These are phyloP conservation scores for Solanum lignicaule DNA, from an alignment of 257 asterid genomes.

Conservation along the genomic window DNA sequence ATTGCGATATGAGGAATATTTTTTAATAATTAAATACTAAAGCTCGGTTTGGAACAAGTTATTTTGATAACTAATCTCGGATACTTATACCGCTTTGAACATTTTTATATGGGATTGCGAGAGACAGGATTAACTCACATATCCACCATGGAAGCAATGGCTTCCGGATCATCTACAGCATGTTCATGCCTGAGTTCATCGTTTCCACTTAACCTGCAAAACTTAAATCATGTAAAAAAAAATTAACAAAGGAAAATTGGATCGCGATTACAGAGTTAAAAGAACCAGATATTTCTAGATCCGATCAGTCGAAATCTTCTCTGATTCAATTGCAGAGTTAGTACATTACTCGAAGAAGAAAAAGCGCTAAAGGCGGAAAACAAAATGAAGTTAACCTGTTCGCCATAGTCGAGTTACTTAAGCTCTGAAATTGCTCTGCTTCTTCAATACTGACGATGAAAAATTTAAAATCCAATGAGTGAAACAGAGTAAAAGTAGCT, in stretches of 20 bases:
- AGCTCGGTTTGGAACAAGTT: too few species aligned
- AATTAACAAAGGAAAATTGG: neutral
- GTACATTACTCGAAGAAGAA: neutral
- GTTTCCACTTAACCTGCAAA: constrained; percentile 31
- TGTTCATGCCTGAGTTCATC: constrained; percentile 25
- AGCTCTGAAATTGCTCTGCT: constrained; percentile 19
- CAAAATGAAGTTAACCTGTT: constrained; percentile 22
- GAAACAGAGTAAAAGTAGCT: neutral
- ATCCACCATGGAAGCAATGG: constrained; percentile 52
- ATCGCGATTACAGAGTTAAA: neutral
- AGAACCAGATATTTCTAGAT: constrained; percentile 8
- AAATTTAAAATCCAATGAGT: neutral
- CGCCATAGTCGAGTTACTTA: constrained; percentile 36
- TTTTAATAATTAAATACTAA: neutral
- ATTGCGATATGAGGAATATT: neutral
- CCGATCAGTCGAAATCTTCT: neutral
- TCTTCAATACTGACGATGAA: constrained; percentile 18
- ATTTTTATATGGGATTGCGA: neutral
- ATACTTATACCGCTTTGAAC: neutral
- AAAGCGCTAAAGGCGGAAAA: neutral
- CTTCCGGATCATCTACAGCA: constrained; percentile 67
- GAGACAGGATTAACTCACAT: constrained; percentile 35
- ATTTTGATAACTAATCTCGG: neutral
- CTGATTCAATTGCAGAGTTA: neutral
- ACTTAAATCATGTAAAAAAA: neutral